phyloP scores from a whole-genome alignment of 305 asterid genomes.

The Plantago coronopus region DNA sequence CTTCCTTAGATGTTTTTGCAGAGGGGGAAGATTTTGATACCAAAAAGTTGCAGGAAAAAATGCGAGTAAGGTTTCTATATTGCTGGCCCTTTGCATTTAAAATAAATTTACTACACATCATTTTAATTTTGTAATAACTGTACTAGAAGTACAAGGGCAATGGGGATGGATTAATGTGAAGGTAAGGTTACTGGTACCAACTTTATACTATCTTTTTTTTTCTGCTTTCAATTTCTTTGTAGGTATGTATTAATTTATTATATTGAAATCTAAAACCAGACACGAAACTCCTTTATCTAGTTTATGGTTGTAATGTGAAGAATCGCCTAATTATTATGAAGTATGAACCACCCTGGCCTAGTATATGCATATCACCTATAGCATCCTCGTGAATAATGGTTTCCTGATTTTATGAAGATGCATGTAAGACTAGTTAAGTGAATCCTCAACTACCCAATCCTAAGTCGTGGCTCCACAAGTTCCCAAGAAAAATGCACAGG shows the following conservation, averaged over 20 bases:
- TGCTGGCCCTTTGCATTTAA: conserved; percentile 1
- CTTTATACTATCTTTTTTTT: background rate
- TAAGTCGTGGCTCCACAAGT: too few relatives aligned
- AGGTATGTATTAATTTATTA: too few relatives aligned
- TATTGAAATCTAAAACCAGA: background rate
- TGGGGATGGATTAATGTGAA: conserved; percentile 15
- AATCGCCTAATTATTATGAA: too few relatives aligned
- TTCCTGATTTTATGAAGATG: too few relatives aligned
- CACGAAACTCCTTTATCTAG: background rate
- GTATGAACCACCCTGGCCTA: too few relatives aligned
- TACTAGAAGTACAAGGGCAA: conserved; percentile 7
- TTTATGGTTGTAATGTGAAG: background rate
- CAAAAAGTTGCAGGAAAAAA: conserved; percentile 80
- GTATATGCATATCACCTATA: too few relatives aligned
- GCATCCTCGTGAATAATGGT: too few relatives aligned
- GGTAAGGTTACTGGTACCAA: conserved; percentile 10
- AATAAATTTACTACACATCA: conserved; percentile 14
- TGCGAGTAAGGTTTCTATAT: conserved; percentile 65
- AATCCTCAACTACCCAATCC: too few relatives aligned
- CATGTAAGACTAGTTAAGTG: too few relatives aligned
- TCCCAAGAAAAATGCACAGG: too few relatives aligned
- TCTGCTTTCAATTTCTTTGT: conserved; percentile 7
- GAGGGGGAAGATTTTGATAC: conserved; percentile 88
- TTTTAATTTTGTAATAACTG: conserved; percentile 5
- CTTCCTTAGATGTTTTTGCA: conserved; percentile 75